Evolutionary conservation across 2,329 filamentous ascomycete species (phyloP).

Genomic region (Hymenoscyphus salicellus): DNA sequence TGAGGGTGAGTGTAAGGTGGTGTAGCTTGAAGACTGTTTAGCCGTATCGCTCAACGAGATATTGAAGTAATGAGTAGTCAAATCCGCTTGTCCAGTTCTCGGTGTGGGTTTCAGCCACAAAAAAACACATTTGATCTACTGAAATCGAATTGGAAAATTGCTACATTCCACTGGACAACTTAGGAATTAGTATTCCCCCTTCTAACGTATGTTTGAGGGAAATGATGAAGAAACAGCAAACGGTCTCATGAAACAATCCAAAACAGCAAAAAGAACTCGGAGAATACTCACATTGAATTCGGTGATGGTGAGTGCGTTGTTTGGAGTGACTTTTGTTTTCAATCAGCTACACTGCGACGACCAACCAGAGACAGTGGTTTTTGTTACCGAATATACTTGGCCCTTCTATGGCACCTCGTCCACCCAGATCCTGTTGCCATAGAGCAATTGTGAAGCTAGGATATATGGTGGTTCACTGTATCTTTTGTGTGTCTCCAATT

Average conservation of each 20-base stretch:
- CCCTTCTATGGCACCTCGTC: background rate
- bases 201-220: too few relatives aligned
- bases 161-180: slow-evolving; percentile 7
- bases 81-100: too few relatives aligned
- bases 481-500: slow-evolving; percentile 1
- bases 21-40: background rate
- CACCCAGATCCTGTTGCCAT: slow-evolving; percentile 1
- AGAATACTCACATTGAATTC: too few relatives aligned
- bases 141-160: background rate
- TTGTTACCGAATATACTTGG: background rate
- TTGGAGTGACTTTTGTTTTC: too few relatives aligned
- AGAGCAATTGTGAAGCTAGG: background rate
- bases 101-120: background rate
- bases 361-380: background rate
- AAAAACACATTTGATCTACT: slow-evolving; percentile 3
- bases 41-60: too few relatives aligned
- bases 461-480: slow-evolving; percentile 1
- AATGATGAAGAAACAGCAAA: too few relatives aligned
- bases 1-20: background rate
- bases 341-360: background rate
- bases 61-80: too few relatives aligned
- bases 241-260: too few relatives aligned
- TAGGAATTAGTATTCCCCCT: too few relatives aligned
- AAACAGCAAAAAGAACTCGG: too few relatives aligned
- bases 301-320: too few relatives aligned